Evolutionary conservation across 495 filamentous ascomycete species (phyloP), one percentile per base, ranked within the genome.

Genomic region (Collariella sp.): DNA sequence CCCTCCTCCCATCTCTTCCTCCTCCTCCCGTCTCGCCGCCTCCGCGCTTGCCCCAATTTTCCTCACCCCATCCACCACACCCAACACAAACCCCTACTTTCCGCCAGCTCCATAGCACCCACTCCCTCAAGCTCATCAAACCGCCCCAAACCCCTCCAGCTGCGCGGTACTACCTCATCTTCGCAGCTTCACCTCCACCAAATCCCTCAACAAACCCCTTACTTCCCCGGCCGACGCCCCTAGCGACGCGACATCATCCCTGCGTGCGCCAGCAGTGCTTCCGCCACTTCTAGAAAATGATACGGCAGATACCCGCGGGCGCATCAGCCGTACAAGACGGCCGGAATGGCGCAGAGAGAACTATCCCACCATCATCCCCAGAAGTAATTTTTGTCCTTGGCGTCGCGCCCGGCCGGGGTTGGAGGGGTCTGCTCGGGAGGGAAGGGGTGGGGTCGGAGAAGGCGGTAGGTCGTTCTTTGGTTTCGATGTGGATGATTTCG

Each of bases 121-220:
- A 96, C 83, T 13, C 91, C 91, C 84, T 86, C 72, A 98, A 67
- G 35, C 80, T 81, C 22, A 87, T 77, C 41, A 88, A 80, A 18
- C 85, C 87, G 2, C 81, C 86, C 55, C 63, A 16, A 82, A 78
- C 13, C 82, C 81, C 63, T 91, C 83, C 38, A 96, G 65, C 7
- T 80, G 73, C 47, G 79, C 80, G 19, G 88, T 78, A 23, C 85
- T 86, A 19, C 79, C 93, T 73, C 74, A 96, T 83, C 75, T 97
- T 98, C 31, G 88, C 85, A 70, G 88, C 86, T 94, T 72, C 48
- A 94, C 87, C 72, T 97, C 93, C 29, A 90, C 74, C 54, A 98
- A 67, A 64, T 94, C 89, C 53, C 91, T 75, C 63, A 98, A 59
- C 57, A 95, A 56, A 46, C 84, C 78, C 11, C 90, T 74, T 20